phyloP scores from a whole-genome alignment of 2,329 filamentous ascomycete species.

The Aspergillus niger region DNA sequence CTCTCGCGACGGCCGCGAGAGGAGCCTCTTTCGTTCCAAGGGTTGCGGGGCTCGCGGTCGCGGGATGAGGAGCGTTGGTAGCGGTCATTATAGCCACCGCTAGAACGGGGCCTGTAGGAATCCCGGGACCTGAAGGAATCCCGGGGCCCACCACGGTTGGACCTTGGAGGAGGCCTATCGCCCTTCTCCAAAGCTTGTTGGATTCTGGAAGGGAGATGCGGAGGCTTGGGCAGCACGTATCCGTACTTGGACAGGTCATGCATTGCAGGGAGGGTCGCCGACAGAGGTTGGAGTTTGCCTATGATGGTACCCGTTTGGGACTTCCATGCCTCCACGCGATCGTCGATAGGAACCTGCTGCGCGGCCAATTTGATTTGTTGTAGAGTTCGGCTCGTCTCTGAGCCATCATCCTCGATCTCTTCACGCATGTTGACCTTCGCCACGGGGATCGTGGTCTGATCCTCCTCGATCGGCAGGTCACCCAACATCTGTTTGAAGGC shows the following conservation, averaged over 20 bases:
- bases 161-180: not conserved
- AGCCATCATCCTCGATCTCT: slow-evolving; percentile 8
- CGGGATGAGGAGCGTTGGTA: no score
- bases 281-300: slow-evolving; percentile 35
- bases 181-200: not conserved
- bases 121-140: no score
- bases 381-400: slow-evolving; percentile 23
- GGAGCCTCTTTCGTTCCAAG: no score
- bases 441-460: slow-evolving; percentile 20
- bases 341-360: slow-evolving; percentile 23
- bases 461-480: slow-evolving; percentile 18
- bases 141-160: not conserved
- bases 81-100: no score
- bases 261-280: slow-evolving; percentile 45
- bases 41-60: no score
- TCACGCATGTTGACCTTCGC: slow-evolving; percentile 14
- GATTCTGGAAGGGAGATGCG: not conserved
- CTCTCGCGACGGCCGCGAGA: no score
- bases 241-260: slow-evolving; percentile 18
- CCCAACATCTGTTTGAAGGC: slow-evolving; percentile 40
- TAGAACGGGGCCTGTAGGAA: no score
- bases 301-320: slow-evolving; percentile 27
- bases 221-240: not conserved
- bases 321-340: slow-evolving; percentile 36
- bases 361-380: slow-evolving; percentile 49